Evolutionary conservation across 2,329 filamentous ascomycete species (phyloP).

Genomic region (Neopestalotiopsis sp.): DNA sequence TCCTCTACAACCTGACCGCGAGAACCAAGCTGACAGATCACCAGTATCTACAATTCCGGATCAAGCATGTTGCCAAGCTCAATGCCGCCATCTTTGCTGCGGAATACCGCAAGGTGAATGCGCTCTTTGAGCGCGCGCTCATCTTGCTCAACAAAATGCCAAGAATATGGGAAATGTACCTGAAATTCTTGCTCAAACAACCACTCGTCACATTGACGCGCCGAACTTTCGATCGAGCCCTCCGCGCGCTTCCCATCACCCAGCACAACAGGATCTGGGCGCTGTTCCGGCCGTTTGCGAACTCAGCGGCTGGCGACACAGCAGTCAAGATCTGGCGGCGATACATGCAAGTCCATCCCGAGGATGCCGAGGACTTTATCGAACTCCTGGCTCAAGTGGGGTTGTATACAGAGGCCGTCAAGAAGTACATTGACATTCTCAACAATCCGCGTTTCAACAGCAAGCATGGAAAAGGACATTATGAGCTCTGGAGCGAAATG

Average conservation of each 20-base stretch:
- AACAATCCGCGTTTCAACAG: slow-evolving; percentile 91
- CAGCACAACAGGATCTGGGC: slow-evolving; percentile 97
- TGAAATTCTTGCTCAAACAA: slow-evolving; percentile 87
- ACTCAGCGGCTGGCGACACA: slow-evolving; percentile 86
- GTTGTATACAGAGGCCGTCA: slow-evolving; percentile 89
- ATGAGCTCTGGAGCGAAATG: slow-evolving; percentile 98
- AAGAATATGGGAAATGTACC: slow-evolving; percentile 96
- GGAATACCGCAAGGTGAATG: slow-evolving; percentile 93
- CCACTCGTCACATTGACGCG: slow-evolving; percentile 89
- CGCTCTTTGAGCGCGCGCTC: slow-evolving; percentile 89
- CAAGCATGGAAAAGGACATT: slow-evolving; percentile 92
- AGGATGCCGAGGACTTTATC: slow-evolving; percentile 94
- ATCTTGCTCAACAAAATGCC: slow-evolving; percentile 99
- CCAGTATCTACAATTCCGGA: slow-evolving; percentile 85
- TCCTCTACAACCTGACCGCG: slow-evolving; percentile 19
- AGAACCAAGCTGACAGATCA: slow-evolving; percentile 24
- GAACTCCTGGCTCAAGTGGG: slow-evolving; percentile 82
- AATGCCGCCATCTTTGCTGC: slow-evolving; percentile 80
- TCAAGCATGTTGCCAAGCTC: slow-evolving; percentile 79
- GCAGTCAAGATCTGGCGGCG: slow-evolving; percentile 92
- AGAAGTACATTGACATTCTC: slow-evolving; percentile 88
- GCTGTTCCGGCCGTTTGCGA: slow-evolving; percentile 88
- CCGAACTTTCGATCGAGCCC: slow-evolving; percentile 87
- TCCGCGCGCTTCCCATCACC: slow-evolving; percentile 89
- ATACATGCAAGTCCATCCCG: slow-evolving; percentile 97